Evolutionary conservation across 1,284 basidiomycete species (phyloP).

Genomic region (Ceratobasidium papillatum): DNA sequence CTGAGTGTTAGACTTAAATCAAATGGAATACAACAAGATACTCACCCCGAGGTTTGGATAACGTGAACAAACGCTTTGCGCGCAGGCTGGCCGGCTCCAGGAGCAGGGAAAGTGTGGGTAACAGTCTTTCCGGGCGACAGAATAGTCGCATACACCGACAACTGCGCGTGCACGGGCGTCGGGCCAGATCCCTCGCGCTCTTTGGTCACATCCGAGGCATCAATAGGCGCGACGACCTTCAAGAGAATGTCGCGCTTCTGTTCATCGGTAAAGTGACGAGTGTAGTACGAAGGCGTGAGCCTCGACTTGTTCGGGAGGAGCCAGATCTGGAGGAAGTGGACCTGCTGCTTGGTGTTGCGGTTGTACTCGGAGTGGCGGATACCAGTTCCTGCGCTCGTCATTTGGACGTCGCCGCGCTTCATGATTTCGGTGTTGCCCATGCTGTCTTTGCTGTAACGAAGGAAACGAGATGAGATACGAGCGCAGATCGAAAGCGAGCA

Average conservation of each 20-base stretch:
- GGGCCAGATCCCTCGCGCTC: constrained; percentile 75
- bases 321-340: constrained; percentile 93
- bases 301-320: constrained; percentile 66
- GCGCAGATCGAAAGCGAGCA: not conserved
- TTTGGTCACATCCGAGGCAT: constrained; percentile 62
- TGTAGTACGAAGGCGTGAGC: constrained; percentile 81
- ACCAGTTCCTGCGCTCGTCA: constrained; percentile 89
- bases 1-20: not conserved
- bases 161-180: constrained; percentile 69
- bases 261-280: constrained; percentile 82
- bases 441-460: constrained; percentile 72
- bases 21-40: not conserved
- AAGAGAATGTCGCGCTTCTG: constrained; percentile 78
- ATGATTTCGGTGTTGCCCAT: constrained; percentile 91
- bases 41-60: constrained; percentile 44
- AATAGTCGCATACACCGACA: constrained; percentile 73
- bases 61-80: constrained; percentile 44
- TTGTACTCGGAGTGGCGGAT: constrained; percentile 79
- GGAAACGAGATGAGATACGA: constrained; percentile 31
- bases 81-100: constrained; percentile 22
- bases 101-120: constrained; percentile 58
- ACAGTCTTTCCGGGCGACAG: constrained; percentile 65
- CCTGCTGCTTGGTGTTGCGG: constrained; percentile 48
- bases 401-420: constrained; percentile 86
- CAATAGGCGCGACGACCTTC: constrained; percentile 75